Percentiles rank a stretch among this genome's conserved stretches.
Conservation (phyloP, 768 basidiomycete species). For the Tylopilus felleus region DNA sequence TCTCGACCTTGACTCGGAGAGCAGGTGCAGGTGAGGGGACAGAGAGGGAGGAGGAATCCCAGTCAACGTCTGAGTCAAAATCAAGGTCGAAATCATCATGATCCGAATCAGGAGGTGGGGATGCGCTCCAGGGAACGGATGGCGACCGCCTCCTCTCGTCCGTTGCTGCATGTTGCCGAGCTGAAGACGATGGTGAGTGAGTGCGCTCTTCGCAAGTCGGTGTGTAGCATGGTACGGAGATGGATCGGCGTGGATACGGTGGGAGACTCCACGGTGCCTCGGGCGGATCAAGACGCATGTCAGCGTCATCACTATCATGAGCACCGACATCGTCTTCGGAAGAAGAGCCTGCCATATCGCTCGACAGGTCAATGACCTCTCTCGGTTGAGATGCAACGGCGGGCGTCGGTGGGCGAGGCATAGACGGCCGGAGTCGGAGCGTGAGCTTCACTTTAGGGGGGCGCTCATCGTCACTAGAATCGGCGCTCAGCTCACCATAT, state of each 20-base stretch:
- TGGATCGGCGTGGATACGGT: conserved; percentile 55
- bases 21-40: conserved; percentile 20
- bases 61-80: conserved; percentile 55
- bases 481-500: conserved; percentile 21
- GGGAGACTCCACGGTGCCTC: conserved; percentile 50
- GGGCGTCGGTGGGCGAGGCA: conserved; percentile 22
- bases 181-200: conserved; percentile 28
- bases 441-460: conserved; percentile 69
- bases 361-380: conserved; percentile 42
- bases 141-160: conserved; percentile 50
- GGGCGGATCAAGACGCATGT: conserved; percentile 19
- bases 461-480: conserved; percentile 34
- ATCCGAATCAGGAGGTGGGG: conserved; percentile 68
- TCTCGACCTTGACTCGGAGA: conserved; percentile 20
- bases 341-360: conserved; percentile 33
- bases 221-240: conserved; percentile 54
- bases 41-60: conserved; percentile 49
- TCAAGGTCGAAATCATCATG: conserved; percentile 46
- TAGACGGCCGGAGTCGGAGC: conserved; percentile 51
- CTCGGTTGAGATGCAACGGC: conserved; percentile 14
- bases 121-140: conserved; percentile 56
- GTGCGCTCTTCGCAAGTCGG: conserved; percentile 40
- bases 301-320: conserved; percentile 16
- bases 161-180: conserved; percentile 18
- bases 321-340: conserved; percentile 30